Percentiles rank a stretch among this genome's conserved stretches.
Conservation (phyloP, 1,284 basidiomycete genomes). For the Kwoniella shivajii region DNA sequence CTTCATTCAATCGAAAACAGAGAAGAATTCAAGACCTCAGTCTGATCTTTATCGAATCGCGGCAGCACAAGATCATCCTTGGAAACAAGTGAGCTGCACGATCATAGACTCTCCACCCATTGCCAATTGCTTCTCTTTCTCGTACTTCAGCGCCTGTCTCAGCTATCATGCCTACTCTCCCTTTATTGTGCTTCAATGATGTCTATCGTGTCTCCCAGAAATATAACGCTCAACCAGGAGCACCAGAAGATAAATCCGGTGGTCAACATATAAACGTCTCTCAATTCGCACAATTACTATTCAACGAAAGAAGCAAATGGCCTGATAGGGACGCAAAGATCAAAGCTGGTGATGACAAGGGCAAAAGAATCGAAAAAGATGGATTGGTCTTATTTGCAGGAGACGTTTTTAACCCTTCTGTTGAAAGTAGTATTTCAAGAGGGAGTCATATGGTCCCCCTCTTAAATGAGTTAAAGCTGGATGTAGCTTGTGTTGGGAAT, state of each 20-base stretch:
- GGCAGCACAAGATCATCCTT: too few species aligned
- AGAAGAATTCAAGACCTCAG: too few species aligned
- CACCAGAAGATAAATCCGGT: slow-evolving; percentile 20
- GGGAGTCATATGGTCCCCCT: slow-evolving; percentile 92
- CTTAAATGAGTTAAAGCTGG: slow-evolving; percentile 62
- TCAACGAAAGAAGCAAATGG: slow-evolving; percentile 45
- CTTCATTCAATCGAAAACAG: too few species aligned
- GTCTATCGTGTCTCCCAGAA: slow-evolving; percentile 64
- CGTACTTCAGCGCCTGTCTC: background rate
- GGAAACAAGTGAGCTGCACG: too few species aligned
- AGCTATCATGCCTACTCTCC: slow-evolving; percentile 25
- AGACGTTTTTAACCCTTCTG: slow-evolving; percentile 80
- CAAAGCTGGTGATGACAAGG: slow-evolving; percentile 21
- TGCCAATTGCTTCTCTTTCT: too few species aligned
- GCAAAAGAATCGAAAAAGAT: slow-evolving; percentile 62
- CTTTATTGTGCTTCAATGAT: slow-evolving; percentile 54
- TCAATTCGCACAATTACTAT: slow-evolving; percentile 55
- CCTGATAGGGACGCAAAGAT: slow-evolving; percentile 11
- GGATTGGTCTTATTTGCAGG: slow-evolving; percentile 86
- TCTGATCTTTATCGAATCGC: too few species aligned
- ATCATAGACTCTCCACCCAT: too few species aligned
- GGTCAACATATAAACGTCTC: slow-evolving; percentile 49
- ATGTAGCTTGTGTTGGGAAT: slow-evolving; percentile 60
- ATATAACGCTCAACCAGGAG: slow-evolving; percentile 46
- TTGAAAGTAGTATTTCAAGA: slow-evolving; percentile 83